phyloP scores from a whole-genome alignment of 2,329 filamentous ascomycete species.

The Trichoderma sp. region DNA sequence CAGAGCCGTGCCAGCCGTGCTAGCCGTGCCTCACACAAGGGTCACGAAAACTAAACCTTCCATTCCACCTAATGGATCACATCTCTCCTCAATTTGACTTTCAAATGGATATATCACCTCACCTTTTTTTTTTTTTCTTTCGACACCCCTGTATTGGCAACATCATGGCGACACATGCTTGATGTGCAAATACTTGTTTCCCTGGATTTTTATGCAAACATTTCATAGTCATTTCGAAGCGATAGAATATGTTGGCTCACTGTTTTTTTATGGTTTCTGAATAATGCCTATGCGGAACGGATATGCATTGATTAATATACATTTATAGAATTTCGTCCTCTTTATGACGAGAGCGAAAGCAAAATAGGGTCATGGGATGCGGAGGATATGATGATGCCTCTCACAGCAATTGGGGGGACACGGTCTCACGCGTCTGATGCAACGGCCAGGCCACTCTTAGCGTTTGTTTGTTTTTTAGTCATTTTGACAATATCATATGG shows the following conservation, averaged over 20 bases:
- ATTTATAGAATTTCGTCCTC: neutral
- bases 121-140: neutral
- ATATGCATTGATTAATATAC: constrained; percentile 8
- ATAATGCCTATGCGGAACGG: neutral
- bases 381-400: neutral
- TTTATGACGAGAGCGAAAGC: neutral
- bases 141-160: neutral
- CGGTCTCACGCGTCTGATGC: neutral
- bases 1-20: constrained; percentile 1
- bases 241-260: neutral
- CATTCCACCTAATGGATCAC: neutral
- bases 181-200: neutral
- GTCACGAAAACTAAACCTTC: neutral
- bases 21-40: neutral
- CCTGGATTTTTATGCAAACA: neutral
- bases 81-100: neutral
- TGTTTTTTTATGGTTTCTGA: neutral
- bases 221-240: constrained; percentile 3
- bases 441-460: neutral
- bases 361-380: constrained; percentile 4
- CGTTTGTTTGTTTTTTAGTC: neutral
- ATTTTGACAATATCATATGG: neutral
- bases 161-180: neutral
- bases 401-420: neutral
- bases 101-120: neutral